These are phyloP conservation scores for Neoascochyta sp. DNA, from an alignment of 2,329 filamentous ascomycete species.

Conservation along the genomic window DNA sequence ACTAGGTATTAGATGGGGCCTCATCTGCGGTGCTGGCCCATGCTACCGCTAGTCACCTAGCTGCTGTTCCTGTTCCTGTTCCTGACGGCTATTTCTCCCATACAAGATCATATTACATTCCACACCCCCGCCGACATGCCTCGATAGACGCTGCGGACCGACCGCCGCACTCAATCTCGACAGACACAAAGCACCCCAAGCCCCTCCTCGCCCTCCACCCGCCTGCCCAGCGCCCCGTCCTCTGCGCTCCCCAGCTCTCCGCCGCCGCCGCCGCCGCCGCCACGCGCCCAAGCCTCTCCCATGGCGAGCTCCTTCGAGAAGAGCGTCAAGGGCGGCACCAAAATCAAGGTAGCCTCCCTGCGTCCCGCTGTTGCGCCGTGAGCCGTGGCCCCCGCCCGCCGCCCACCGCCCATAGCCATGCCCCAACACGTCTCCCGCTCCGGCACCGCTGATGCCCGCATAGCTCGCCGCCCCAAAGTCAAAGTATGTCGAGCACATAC, in stretches of 20 bases:
- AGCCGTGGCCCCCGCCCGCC: slow-evolving; percentile 1
- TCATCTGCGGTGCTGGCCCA: too few relatives aligned
- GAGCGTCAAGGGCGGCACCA: slow-evolving; percentile 97
- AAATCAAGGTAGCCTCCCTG: slow-evolving; percentile 74
- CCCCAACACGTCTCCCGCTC: slow-evolving; percentile 16
- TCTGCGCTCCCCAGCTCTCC: slow-evolving; percentile 1
- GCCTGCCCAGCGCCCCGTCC: slow-evolving; percentile 9
- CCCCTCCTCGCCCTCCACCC: too few relatives aligned
- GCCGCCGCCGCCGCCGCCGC: too few relatives aligned
- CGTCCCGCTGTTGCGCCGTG: not conserved
- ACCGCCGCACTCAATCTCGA: slow-evolving; percentile 14
- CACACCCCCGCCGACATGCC: slow-evolving; percentile 22
- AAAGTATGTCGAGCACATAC: slow-evolving; percentile 98
- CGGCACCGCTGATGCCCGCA: too few relatives aligned
- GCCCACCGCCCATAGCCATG: slow-evolving; percentile 9
- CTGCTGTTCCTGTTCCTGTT: too few relatives aligned
- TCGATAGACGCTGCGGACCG: slow-evolving; percentile 21
- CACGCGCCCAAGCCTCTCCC: slow-evolving; percentile 14
- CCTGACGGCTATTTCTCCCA: too few relatives aligned
- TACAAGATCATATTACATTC: too few relatives aligned
- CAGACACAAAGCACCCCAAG: too few relatives aligned
- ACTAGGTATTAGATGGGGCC: too few relatives aligned
- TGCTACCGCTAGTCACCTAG: too few relatives aligned
- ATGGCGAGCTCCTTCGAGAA: slow-evolving; percentile 96
- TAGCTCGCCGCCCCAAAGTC: slow-evolving; percentile 95